These are phyloP conservation scores for Boletus pseudopeckii DNA, from an alignment of 768 basidiomycete species.

Conservation along the genomic window DNA sequence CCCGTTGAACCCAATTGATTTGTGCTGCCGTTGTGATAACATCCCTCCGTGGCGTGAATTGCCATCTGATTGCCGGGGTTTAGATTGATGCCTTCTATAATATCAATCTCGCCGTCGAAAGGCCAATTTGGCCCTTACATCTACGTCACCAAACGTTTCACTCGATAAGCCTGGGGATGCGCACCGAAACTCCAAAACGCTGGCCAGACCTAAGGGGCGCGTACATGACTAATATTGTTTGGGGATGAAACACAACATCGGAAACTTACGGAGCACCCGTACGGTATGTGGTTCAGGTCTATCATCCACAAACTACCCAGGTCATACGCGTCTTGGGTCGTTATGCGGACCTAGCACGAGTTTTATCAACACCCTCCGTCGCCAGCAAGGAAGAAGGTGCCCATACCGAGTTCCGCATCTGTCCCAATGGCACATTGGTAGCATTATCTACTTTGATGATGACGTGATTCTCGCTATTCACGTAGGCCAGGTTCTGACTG, in stretches of 20 bases:
- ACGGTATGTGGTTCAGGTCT: constrained; percentile 48
- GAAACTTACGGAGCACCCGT: constrained; percentile 52
- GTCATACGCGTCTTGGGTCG: constrained; percentile 40
- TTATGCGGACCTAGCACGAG: constrained; percentile 42
- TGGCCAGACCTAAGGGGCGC: constrained; percentile 25
- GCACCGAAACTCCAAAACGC: constrained; percentile 33
- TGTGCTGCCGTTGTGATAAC: constrained; percentile 30
- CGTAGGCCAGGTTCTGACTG: constrained; percentile 50
- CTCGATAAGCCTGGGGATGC: neutral
- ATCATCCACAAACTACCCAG: constrained; percentile 47
- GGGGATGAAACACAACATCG: neutral
- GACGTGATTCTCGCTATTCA: constrained; percentile 59
- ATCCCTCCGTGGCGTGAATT: constrained; percentile 46
- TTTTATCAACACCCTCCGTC: neutral
- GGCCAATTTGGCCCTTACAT: constrained; percentile 38
- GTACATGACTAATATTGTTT: neutral
- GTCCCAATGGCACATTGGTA: constrained; percentile 46
- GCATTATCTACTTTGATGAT: constrained; percentile 75
- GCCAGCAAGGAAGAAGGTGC: neutral
- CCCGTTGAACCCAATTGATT: constrained; percentile 34
- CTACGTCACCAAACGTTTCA: neutral
- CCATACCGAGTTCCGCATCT: constrained; percentile 58
- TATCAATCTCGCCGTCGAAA: constrained; percentile 52
- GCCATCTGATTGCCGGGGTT: constrained; percentile 53
- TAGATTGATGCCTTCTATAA: constrained; percentile 58